A percentile compares a stretch with the other conserved stretches of the same genome.
Conservation (phyloP, 2,329 filamentous ascomycete species). For the Pestalotiopsis sp. region DNA sequence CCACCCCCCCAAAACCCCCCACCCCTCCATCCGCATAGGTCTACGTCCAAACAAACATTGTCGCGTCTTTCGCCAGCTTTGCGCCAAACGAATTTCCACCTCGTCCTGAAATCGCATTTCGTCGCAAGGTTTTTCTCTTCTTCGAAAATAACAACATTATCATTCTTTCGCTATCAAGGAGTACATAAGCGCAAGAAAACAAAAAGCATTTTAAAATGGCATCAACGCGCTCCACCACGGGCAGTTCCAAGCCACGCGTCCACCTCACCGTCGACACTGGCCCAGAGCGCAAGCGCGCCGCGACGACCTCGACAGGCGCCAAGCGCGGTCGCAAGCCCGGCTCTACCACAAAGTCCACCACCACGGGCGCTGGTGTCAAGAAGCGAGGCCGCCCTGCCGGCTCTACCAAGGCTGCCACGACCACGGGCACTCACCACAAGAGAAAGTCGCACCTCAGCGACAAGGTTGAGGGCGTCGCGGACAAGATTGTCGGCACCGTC, state of each 20-base stretch:
- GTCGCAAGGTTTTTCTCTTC: neutral
- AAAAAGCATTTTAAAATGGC: constrained; percentile 17
- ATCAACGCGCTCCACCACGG: constrained; percentile 28
- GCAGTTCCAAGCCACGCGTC: constrained; percentile 28
- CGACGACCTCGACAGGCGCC: constrained; percentile 24
- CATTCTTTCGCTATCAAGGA: no score
- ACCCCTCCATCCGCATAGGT: no score
- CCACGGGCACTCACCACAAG: constrained; percentile 26
- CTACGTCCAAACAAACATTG: no score
- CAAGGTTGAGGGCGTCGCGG: constrained; percentile 27
- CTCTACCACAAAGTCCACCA: constrained; percentile 17
- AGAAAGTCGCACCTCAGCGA: constrained; percentile 28
- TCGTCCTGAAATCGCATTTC: neutral
- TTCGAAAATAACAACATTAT: no score
- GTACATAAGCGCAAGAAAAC: neutral
- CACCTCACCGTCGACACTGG: constrained; percentile 25
- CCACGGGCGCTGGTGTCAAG: constrained; percentile 20
- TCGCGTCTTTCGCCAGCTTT: no score
- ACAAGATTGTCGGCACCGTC: constrained; percentile 27
- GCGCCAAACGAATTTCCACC: no score
- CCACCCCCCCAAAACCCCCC: neutral
- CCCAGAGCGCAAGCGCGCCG: constrained; percentile 28
- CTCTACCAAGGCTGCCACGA: neutral
- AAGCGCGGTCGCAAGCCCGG: constrained; percentile 25
- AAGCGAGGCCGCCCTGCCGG: constrained; percentile 16